A percentile compares a stretch with the other conserved stretches of the same genome.
phyloP scores from a whole-genome alignment of 495 filamentous ascomycete genomes.

The Amniculicola lignicola region DNA sequence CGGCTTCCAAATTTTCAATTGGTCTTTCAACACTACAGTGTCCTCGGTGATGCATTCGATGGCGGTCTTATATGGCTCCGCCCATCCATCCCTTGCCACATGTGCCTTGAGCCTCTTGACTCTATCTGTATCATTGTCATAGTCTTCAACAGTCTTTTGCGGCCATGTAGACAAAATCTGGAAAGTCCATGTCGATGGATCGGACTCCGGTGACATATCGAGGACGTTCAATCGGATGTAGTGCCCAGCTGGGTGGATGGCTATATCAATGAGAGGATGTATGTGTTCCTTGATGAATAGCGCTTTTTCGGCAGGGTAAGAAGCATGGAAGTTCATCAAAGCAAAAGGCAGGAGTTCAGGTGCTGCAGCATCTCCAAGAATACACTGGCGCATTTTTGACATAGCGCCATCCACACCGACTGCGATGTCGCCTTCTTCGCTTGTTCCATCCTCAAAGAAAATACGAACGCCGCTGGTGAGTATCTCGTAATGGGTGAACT shows the following conservation, averaged over 20 bases:
- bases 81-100: conserved; percentile 33
- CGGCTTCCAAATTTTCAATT: conserved; percentile 44
- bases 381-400: conserved; percentile 22
- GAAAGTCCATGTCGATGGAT: conserved; percentile 42
- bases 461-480: conserved; percentile 22
- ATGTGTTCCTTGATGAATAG: conserved; percentile 28
- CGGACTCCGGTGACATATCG: conserved; percentile 36
- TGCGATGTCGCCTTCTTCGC: conserved; percentile 21
- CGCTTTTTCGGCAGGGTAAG: conserved; percentile 40
- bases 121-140: conserved; percentile 34
- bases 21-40: conserved; percentile 42
- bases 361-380: conserved; percentile 25
- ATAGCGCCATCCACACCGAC: conserved; percentile 35
- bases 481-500: conserved; percentile 4
- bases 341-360: conserved; percentile 17
- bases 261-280: conserved; percentile 37
- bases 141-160: conserved; percentile 23
- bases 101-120: conserved; percentile 45
- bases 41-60: conserved; percentile 47
- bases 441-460: conserved; percentile 29
- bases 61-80: conserved; percentile 45
- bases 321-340: conserved; percentile 34
- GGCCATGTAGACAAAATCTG: conserved; percentile 43
- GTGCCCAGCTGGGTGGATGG: conserved; percentile 33
- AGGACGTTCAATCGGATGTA: conserved; percentile 25